Base-by-base conservation (phyloP, 2,329 filamentous ascomycete species). In the Fusarium lateritium region DNA sequence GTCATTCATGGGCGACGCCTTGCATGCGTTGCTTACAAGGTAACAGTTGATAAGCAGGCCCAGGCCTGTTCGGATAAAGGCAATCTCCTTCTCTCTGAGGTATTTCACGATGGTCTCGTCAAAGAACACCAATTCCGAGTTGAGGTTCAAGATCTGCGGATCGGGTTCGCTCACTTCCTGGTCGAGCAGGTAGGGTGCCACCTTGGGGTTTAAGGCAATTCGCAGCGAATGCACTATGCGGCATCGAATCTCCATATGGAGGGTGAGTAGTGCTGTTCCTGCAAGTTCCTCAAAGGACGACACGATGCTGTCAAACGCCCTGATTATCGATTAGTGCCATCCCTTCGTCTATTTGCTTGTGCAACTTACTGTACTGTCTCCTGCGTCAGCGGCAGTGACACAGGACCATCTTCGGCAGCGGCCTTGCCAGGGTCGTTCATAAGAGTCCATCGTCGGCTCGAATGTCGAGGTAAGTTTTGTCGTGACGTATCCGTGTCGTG, bases 171-270 rank as follows among this genome's bases (percentile, higher is more conserved):
- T 88, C 67, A 94, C 92, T 24, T 92, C 87, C 72, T 93, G 90
- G 66, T 93, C 90, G 49, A 88, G 86, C 62, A 87, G 83, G 79
- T 91, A 91, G 0, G 89, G 88, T 13, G 84, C 88, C 73, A 81
- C 87, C 76, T 81, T 85, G 69, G 83, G 89, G 50, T 85, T 94
- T 72, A 86, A 85, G 60, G 85, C 89, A 65, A 82, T 86, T 78
- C 84, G 80, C 40, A 99, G 86, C 67, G 94, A 94, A 76, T 94
- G 89, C 38, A 97, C 88, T 69, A 97, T 91, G 51, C 94, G 93
- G 76, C 92, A 94, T 46, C 96, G 91, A 49, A 97, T 89, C 78
- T 98, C 94, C 78, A 97, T 88, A 76, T 98, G 94, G 5, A 99
- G 83, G 1, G 94, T 97, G 26, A 97, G 85, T 4, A 98, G 87